Percentiles rank a stretch among this genome's conserved stretches.
These are phyloP conservation scores for Croton laevigatus DNA, from an alignment of 441 rosid species.

Conservation along the genomic window DNA sequence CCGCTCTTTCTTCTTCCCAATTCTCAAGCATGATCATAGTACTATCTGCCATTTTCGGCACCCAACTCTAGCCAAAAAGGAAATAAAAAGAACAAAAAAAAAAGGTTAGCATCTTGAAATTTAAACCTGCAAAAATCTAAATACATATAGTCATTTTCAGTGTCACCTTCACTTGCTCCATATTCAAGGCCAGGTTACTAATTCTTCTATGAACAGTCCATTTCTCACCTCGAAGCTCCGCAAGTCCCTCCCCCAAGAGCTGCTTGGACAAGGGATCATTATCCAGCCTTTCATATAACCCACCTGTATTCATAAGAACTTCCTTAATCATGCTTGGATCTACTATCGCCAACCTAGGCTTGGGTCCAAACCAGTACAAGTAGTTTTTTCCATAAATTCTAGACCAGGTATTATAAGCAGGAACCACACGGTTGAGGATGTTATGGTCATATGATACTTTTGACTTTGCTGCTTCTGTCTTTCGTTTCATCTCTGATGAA, in stretches of 20 bases:
- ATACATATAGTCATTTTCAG: too few species aligned
- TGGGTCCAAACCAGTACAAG: conserved; percentile 51
- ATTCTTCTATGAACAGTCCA: neutral
- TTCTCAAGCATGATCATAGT: conserved; percentile 44
- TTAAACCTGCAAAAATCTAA: neutral
- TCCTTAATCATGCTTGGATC: conserved; percentile 33
- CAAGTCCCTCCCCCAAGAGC: conserved; percentile 55
- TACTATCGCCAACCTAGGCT: conserved; percentile 44
- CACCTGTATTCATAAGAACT: conserved; percentile 26
- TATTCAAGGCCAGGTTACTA: conserved; percentile 21
- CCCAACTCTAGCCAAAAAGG: conserved; percentile 45
- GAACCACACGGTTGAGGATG: conserved; percentile 38
- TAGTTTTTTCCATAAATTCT: conserved; percentile 26
- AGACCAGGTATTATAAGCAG: conserved; percentile 51
- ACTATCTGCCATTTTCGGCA: conserved; percentile 59
- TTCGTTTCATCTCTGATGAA: conserved; percentile 37
- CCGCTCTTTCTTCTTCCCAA: conserved; percentile 62
- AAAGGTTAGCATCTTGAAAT: neutral
- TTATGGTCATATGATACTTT: conserved; percentile 33
- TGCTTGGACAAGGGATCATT: conserved; percentile 37
- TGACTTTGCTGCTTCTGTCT: conserved; percentile 31
- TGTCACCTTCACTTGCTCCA: conserved; percentile 62
- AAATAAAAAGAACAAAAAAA: neutral
- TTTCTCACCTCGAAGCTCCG: conserved; percentile 14
- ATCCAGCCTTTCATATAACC: conserved; percentile 33